Base-by-base conservation (phyloP, 2,329 filamentous ascomycete species). In the Cadophora luteo-olivacea region DNA sequence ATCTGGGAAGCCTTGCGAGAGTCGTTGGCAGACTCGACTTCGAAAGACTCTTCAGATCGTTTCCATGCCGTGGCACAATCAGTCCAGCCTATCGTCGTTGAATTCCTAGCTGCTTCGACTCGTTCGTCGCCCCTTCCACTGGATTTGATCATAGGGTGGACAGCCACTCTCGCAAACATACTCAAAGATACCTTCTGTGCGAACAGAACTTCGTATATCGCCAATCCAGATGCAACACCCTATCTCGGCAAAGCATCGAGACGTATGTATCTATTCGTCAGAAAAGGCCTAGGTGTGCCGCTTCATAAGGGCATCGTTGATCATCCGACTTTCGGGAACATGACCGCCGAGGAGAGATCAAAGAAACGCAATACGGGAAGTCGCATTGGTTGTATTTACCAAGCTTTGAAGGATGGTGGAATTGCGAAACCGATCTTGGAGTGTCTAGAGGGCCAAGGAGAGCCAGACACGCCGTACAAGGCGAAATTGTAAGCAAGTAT, bases 181-280 rank as follows among this genome's bases (percentile, higher is more conserved):
- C 51, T 22, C 24, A 45, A 32, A 24, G 49, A 32, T n/a, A 38
- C 45, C 22, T 70, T 71, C 62, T 45, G 41, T 14, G 16, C 41
- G 4, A 45, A 45, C 41, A 45, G 41, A 45, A 45, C 11, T 45
- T 45, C 41, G 11, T 45, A 45, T 14, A 11, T 45, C 41, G 41
- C 41, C 41, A 45, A 45, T 14, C 41, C 41, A 45, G 41, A 45
- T 14, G 41, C 41, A 45, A 45, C 41, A 14, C 41, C 41, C 45
- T 60, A n/a, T 54, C 66, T 75, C 0, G 71, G 71, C 1, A 33
- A 48, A 24, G 68, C 69, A 9, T 69, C 70, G 36, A 70, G 64
- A 45, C 54, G 33, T 2, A 70, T 73, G 61, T 73, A 74, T 55
- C 4, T 22, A 12, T 68, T 68, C 38, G 64, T 71, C 12, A 29